Conservation (phyloP, 345 rosid species). For the Eutrema yunnanense region DNA sequence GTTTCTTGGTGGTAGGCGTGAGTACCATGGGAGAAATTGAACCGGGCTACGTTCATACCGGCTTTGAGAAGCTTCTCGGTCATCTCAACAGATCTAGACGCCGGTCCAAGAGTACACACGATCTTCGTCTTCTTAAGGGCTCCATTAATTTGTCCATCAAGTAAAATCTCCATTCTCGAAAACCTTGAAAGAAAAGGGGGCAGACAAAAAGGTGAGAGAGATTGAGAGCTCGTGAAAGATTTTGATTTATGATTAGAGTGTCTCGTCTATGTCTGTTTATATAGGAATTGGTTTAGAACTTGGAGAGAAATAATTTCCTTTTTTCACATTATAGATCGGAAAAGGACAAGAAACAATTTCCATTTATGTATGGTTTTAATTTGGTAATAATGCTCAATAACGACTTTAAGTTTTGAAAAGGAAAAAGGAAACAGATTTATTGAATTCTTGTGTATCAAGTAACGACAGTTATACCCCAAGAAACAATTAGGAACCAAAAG, state of each 20-base stretch:
- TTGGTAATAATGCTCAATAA: not conserved
- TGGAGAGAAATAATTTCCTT: conserved; percentile 1
- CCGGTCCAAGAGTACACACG: conserved; percentile 95
- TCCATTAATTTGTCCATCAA: conserved; percentile 15
- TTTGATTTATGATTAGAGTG: conserved; percentile 8
- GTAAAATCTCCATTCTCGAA: conserved; percentile 24
- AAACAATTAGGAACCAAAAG: not conserved
- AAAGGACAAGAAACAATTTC: not conserved
- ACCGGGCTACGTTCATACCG: conserved; percentile 66
- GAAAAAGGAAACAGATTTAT: not conserved
- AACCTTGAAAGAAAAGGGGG: not conserved
- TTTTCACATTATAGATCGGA: not conserved
- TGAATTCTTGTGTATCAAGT: conserved; percentile 16
- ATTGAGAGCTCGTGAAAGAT: not conserved
- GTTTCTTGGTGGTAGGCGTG: conserved; percentile 36
- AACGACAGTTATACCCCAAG: not conserved
- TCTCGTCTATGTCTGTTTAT: not conserved
- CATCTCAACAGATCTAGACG: conserved; percentile 75
- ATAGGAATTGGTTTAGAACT: conserved; percentile 4
- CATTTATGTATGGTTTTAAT: not conserved
- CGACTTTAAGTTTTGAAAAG: not conserved
- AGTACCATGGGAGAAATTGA: conserved; percentile 46
- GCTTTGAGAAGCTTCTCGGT: conserved; percentile 53
- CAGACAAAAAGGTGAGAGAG: not conserved
- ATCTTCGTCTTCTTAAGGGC: conserved; percentile 68